phyloP scores from a whole-genome alignment of 208 protist species.

The Crithidia expoeki region DNA sequence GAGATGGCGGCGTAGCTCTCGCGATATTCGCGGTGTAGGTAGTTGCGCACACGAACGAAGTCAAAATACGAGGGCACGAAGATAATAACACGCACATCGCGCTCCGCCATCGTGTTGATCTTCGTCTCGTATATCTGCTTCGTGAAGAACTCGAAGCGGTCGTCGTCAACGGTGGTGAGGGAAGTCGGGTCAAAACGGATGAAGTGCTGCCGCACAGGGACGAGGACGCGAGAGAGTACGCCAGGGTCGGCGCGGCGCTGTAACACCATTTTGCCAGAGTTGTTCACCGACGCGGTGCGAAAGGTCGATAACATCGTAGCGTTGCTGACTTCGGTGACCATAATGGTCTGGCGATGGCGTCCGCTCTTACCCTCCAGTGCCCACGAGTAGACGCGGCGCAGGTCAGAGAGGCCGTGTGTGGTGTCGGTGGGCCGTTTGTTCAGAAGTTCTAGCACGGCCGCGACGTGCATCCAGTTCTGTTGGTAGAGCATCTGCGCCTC shows the following conservation, averaged over 20 bases:
- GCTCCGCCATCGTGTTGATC: slow-evolving; percentile 72
- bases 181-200: slow-evolving; percentile 80
- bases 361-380: slow-evolving; percentile 77
- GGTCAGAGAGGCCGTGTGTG: slow-evolving; percentile 79
- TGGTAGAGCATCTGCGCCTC: slow-evolving; percentile 95
- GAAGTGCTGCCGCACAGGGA: slow-evolving; percentile 91
- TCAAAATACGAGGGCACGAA: slow-evolving; percentile 97
- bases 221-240: slow-evolving; percentile 61
- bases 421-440: slow-evolving; percentile 89
- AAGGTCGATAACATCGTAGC: slow-evolving; percentile 92
- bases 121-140: slow-evolving; percentile 79
- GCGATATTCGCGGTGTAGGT: slow-evolving; percentile 91
- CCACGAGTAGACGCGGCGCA: slow-evolving; percentile 90
- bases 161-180: slow-evolving; percentile 72
- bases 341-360: slow-evolving; percentile 94
- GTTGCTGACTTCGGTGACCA: slow-evolving; percentile 74
- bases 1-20: slow-evolving; percentile 85
- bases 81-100: slow-evolving; percentile 86
- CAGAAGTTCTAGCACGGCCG: slow-evolving; percentile 64
- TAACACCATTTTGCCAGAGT: slow-evolving; percentile 72
- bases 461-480: slow-evolving; percentile 97
- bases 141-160: slow-evolving; percentile 93
- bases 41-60: slow-evolving; percentile 95
- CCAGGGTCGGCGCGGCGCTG: slow-evolving; percentile 58
- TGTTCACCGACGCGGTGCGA: slow-evolving; percentile 70